These are phyloP conservation scores for Cyberlindnera euphorbiae DNA, from an alignment of 805 yeast species.

Conservation along the genomic window DNA sequence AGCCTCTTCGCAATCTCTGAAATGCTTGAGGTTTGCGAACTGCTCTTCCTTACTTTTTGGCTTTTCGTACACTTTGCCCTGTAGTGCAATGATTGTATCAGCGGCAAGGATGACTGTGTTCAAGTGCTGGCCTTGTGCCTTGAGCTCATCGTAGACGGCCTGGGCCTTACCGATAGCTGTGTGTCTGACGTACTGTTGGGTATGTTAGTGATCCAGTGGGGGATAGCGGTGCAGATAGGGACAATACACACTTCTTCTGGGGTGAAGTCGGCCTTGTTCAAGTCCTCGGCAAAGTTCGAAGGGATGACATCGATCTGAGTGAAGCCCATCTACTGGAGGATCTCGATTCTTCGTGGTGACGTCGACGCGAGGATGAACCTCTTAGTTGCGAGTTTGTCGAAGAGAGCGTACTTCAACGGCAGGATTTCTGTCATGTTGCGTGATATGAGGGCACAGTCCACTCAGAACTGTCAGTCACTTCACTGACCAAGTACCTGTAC, in stretches of 20 bases:
- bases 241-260: constrained; percentile 37
- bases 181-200: constrained; percentile 58
- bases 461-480: no score
- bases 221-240: no score
- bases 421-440: constrained; percentile 4
- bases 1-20: constrained; percentile 41
- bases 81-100: constrained; percentile 69
- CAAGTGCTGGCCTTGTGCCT: constrained; percentile 2
- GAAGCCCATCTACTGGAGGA: constrained; percentile 58
- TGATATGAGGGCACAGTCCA: no score
- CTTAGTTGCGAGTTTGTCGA: constrained; percentile 15
- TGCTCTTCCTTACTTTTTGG: constrained; percentile 57
- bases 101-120: constrained; percentile 50
- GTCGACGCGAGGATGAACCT: constrained; percentile 69
- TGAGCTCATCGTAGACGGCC: constrained; percentile 48
- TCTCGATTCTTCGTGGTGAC: constrained; percentile 76
- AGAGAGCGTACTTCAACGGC: constrained; percentile 30
- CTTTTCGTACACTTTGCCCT: constrained; percentile 68
- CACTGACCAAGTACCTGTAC: no score
- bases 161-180: constrained; percentile 69
- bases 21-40: constrained; percentile 41
- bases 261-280: constrained; percentile 46
- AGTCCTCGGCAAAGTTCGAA: constrained; percentile 74
- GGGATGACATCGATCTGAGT: constrained; percentile 41
- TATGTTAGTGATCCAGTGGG: no score